Evolutionary conservation across 345 rosid genomes (phyloP).

Genomic region (Salix caprea): DNA sequence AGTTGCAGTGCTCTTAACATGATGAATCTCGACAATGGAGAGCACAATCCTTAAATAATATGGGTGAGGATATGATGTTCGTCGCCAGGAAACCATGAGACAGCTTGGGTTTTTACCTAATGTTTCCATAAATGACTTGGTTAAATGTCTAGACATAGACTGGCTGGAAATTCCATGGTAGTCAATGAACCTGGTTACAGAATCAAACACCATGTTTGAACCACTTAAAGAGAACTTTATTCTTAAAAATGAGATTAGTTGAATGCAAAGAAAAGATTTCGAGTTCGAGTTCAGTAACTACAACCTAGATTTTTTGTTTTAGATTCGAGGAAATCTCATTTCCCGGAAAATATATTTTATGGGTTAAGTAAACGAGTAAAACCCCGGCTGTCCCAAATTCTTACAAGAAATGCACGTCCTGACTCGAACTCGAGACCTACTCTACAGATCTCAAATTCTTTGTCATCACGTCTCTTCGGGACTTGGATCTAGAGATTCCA

Average conservation of each 20-base stretch:
- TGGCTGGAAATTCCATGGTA: slow-evolving; percentile 9
- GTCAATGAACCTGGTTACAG: slow-evolving; percentile 9
- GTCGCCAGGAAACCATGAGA: slow-evolving; percentile 10
- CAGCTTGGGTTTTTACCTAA: not conserved
- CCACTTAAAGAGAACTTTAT: not conserved
- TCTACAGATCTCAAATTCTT: too few relatives aligned
- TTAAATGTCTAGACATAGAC: not conserved
- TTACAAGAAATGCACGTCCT: rapidly evolving
- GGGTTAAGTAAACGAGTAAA: rapidly evolving
- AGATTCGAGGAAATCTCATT: rapidly evolving
- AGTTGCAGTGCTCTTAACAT: not conserved
- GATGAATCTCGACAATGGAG: not conserved
- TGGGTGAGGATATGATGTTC: not conserved
- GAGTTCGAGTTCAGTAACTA: not conserved
- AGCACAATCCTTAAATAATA: not conserved
- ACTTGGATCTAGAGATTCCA: too few relatives aligned
- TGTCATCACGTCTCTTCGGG: rapidly evolving
- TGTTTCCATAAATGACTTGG: not conserved
- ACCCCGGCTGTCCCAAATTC: rapidly evolving
- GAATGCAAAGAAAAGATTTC: not conserved
- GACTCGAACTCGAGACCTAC: too few relatives aligned
- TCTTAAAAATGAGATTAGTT: not conserved
- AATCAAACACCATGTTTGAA: slow-evolving; percentile 10
- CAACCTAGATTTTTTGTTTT: not conserved
- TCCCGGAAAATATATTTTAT: rapidly evolving